Evolutionary conservation across 2,329 filamentous ascomycete species (phyloP).

Genomic region (Colletotrichum graminicola): DNA sequence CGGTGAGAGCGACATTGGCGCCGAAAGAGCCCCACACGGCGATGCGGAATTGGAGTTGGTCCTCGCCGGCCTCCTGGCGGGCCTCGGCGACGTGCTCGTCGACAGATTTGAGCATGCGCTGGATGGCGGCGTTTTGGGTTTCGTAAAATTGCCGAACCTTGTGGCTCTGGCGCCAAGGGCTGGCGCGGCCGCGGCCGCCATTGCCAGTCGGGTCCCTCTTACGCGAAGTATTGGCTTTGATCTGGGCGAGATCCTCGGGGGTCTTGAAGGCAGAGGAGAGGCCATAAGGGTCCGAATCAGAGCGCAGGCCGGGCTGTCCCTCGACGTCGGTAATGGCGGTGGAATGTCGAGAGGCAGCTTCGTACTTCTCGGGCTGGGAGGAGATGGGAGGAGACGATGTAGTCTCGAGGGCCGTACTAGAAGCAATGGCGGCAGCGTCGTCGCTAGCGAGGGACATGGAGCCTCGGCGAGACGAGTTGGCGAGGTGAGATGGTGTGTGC

Average conservation of each 20-base stretch:
- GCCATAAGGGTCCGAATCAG: constrained; percentile 83
- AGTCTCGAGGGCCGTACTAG: constrained; percentile 62
- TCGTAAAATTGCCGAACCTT: constrained; percentile 89
- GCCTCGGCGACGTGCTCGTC: constrained; percentile 90
- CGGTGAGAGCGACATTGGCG: constrained; percentile 83
- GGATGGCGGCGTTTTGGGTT: constrained; percentile 91
- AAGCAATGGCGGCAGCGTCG: constrained; percentile 46
- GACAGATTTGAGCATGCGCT: constrained; percentile 90
- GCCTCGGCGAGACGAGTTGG: constrained; percentile 42
- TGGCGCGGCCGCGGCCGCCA: constrained; percentile 26
- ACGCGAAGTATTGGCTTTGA: constrained; percentile 83
- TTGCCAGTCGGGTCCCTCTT: constrained; percentile 64
- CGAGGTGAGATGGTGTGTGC: constrained; percentile 48
- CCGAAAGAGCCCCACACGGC: constrained; percentile 76
- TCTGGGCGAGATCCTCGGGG: constrained; percentile 78
- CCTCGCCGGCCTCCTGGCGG: constrained; percentile 82
- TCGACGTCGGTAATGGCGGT: constrained; percentile 60
- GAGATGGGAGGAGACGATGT: constrained; percentile 43
- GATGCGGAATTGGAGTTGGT: constrained; percentile 80
- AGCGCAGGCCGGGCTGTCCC: constrained; percentile 62
- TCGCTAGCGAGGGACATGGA: constrained; percentile 44
- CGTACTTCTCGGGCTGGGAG: constrained; percentile 49
- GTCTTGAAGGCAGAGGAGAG: constrained; percentile 84
- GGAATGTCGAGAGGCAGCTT: constrained; percentile 58
- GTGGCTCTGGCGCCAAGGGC: constrained; percentile 55